Base-by-base conservation (phyloP, 768 basidiomycete genomes). In the Rhodocollybia butyracea region DNA sequence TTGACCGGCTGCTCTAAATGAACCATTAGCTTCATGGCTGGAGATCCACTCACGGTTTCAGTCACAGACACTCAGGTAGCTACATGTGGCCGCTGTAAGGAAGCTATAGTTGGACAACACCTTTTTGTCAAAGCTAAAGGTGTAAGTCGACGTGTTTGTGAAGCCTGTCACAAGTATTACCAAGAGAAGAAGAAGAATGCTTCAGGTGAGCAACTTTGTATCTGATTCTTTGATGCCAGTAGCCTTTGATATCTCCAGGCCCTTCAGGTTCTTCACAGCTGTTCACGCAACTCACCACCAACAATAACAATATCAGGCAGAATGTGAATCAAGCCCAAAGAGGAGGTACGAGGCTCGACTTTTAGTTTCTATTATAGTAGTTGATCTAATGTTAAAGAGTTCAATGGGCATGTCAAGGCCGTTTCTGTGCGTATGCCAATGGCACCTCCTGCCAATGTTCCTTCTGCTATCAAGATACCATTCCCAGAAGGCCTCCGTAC, bases 281-380 rank as follows among this genome's bases (percentile, higher is more conserved):
- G n/a, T n/a, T n/a, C n/a, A n/a, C n/a, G n/a, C n/a, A n/a, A 45
- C 21, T 22, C 19, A 5, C 7, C 21, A 7, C 8, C 8, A 24
- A 22, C 26, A 2, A 13, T 21, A 29, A 30, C 13, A 8, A 30
- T 30, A 46, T 46, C 26, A 10, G 19, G 26, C 5, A 46, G 17
- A 46, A 46, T 46, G 45, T 46, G 4, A 46, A 46, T 19, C 11
- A 17, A 17, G 45, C 45, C 5, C 45, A 46, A 29, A 29, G 45
- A 30, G 45, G 45, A 46, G 45, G 45, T 46, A 30, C n/a, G 45
- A 30, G n/a, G n/a, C n/a, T n/a, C n/a, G n/a, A n/a, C n/a, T n/a
- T 31, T 46, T 17, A 30, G 8, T 29, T 46, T 29, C 19, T 7
- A 5, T 22, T 24, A 24, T 42, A 22, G 19, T 4, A 10, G 42